phyloP scores from a whole-genome alignment of 2,329 filamentous ascomycete genomes.

The Trichoderma atrobrunneum region DNA sequence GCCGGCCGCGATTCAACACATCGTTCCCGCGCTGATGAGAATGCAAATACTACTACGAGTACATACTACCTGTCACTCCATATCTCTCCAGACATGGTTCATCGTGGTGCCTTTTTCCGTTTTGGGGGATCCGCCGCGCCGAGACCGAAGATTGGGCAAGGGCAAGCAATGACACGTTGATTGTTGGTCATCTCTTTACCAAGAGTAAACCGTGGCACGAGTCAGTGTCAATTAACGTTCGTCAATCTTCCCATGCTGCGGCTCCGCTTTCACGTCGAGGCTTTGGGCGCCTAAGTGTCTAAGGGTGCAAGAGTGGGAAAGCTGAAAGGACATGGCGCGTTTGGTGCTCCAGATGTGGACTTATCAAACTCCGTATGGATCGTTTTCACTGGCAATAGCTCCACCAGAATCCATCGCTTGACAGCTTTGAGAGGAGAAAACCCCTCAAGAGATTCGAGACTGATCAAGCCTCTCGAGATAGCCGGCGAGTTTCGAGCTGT shows the following conservation, averaged over 20 bases:
- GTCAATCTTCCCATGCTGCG: background rate
- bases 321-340: constrained; percentile 7
- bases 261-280: constrained; percentile 3
- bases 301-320: background rate
- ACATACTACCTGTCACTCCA: background rate
- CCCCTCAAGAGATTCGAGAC: background rate
- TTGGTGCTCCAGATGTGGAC: background rate
- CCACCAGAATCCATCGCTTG: background rate
- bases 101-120: background rate
- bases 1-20: background rate
- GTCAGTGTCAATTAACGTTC: constrained; percentile 3
- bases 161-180: constrained; percentile 5
- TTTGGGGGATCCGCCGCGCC: background rate
- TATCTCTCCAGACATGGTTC: background rate
- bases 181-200: constrained; percentile 1
- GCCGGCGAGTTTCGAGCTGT: background rate
- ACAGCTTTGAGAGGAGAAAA: background rate
- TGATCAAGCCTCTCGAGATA: background rate
- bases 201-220: background rate
- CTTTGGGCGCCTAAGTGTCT: background rate
- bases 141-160: background rate
- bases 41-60: background rate
- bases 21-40: background rate
- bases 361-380: background rate
- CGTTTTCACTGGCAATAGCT: background rate